Percentiles rank a stretch among this genome's conserved stretches.
Evolutionary conservation across 2,329 filamentous ascomycete species (phyloP).

Genomic region (Bipolaris zeicola): DNA sequence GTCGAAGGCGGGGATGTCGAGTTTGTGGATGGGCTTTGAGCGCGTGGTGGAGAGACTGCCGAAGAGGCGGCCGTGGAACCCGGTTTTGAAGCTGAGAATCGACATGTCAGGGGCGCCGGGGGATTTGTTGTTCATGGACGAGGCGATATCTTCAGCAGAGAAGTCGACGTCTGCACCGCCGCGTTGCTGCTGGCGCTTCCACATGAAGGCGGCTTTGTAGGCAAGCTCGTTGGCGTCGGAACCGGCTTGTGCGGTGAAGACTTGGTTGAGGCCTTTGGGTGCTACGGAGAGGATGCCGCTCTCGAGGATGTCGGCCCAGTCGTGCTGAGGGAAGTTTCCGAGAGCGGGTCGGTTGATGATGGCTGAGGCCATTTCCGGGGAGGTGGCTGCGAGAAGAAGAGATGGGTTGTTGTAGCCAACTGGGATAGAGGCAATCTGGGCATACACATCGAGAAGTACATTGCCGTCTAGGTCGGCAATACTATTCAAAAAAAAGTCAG

Average conservation of each 20-base stretch:
- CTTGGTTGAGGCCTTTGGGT: slow-evolving; percentile 81
- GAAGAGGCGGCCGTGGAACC: slow-evolving; percentile 90
- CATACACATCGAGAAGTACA: slow-evolving; percentile 75
- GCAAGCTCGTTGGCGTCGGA: slow-evolving; percentile 94
- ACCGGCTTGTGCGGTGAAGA: slow-evolving; percentile 87
- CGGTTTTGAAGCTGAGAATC: slow-evolving; percentile 86
- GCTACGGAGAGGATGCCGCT: slow-evolving; percentile 81
- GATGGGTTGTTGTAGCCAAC: slow-evolving; percentile 90
- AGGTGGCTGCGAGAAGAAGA: slow-evolving; percentile 71
- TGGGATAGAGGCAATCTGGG: slow-evolving; percentile 91
- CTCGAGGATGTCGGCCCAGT: slow-evolving; percentile 81
- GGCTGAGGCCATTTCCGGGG: slow-evolving; percentile 77
- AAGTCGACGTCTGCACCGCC: slow-evolving; percentile 80
- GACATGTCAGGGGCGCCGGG: slow-evolving; percentile 80
- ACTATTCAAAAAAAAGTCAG: slow-evolving; percentile 25
- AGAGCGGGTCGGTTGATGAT: slow-evolving; percentile 88
- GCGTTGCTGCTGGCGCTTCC: slow-evolving; percentile 78
- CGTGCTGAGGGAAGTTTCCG: slow-evolving; percentile 86
- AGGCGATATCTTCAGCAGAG: slow-evolving; percentile 73
- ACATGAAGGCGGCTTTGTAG: slow-evolving; percentile 97
- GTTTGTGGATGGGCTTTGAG: slow-evolving; percentile 92
- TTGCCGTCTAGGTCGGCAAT: slow-evolving; percentile 75
- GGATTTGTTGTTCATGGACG: slow-evolving; percentile 78
- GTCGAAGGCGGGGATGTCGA: slow-evolving; percentile 93
- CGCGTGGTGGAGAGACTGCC: slow-evolving; percentile 86